These are phyloP conservation scores for Dentipellis fragilis DNA, from an alignment of 768 basidiomycete species.

Conservation along the genomic window DNA sequence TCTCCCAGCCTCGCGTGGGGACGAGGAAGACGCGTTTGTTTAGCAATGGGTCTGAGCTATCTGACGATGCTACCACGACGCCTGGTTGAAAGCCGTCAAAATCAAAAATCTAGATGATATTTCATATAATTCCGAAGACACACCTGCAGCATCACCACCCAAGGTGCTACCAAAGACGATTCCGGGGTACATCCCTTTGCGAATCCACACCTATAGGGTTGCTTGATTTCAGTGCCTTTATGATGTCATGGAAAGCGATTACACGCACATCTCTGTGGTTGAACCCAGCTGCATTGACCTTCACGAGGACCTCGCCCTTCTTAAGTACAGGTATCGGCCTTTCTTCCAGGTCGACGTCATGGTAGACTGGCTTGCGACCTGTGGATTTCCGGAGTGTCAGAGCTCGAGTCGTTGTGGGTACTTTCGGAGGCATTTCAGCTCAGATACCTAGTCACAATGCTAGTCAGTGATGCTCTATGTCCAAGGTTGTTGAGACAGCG, in stretches of 20 bases:
- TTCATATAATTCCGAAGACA: constrained; percentile 5
- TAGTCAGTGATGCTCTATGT: too few species aligned
- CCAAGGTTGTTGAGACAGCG: too few species aligned
- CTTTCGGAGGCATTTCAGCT: background rate
- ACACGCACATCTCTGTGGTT: constrained; percentile 52
- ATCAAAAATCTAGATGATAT: background rate
- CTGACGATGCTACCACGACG: constrained; percentile 47
- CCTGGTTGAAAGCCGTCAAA: constrained; percentile 27
- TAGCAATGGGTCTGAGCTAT: constrained; percentile 45
- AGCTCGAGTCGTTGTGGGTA: constrained; percentile 35
- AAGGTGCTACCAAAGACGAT: constrained; percentile 50
- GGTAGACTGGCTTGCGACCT: constrained; percentile 31
- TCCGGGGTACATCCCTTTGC: constrained; percentile 56
- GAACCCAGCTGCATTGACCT: constrained; percentile 59
- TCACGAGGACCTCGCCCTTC: constrained; percentile 52
- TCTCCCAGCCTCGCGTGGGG: constrained; percentile 72
- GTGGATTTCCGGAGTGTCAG: constrained; percentile 38
- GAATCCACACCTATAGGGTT: constrained; percentile 55
- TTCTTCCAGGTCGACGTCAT: constrained; percentile 47
- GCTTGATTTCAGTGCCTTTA: too few species aligned
- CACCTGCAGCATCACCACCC: constrained; percentile 71
- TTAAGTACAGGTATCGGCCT: constrained; percentile 40
- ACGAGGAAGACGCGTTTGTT: constrained; percentile 63
- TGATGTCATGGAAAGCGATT: background rate
- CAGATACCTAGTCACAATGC: too few species aligned